Evolutionary conservation across 768 basidiomycete species (phyloP), one percentile per base, ranked within the genome.

Genomic region (Tylopilus cervinicoccineus): DNA sequence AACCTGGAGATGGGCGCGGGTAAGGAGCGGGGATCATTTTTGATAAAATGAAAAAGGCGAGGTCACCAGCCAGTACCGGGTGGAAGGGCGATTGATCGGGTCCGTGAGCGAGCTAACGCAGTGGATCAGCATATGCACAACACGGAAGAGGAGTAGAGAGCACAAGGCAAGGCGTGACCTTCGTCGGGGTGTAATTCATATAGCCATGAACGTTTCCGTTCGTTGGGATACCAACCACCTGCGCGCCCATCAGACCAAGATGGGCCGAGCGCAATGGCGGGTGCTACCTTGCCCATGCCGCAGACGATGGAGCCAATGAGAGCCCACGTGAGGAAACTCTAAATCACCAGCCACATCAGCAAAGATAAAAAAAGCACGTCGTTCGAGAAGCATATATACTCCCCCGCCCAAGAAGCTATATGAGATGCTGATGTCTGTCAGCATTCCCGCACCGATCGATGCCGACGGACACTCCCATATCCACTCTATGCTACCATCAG

Each of bases 321-420:
- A 34, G 76, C 80, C 80, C 80, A 84, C 1, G 81, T 79, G 23
- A 83, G 71, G 41, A 83, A 57, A 79, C 76, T 79, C 60, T 56
- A n/a, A 7, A 12, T 13, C n/a, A 19, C 13, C 20, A 11, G 37
- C 32, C 45, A 5, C 19, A 29, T 55, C 34, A 51, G 29, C 17
- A 39, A 20, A 11, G 14, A 27, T 37, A 36, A 14, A 34, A 31
- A 34, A 9, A 5, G 2, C 6, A 38, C 14, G 11, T 4, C 5
- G n/a, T 4, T 16, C 9, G 12, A 9, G 34, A 37, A 23, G 65
- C 77, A 53, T 54, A 79, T n/a, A n/a, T n/a, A n/a, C n/a, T n/a
- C n/a, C 79, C 4, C 62, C 65, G 9, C 64, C 38, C 42, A 59
- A 65, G 68, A 80, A 82, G 60, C 78, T 77, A 70, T 75, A 80